phyloP scores from a whole-genome alignment of 78 protist genomes.

The Dictyostelium capitatum region DNA sequence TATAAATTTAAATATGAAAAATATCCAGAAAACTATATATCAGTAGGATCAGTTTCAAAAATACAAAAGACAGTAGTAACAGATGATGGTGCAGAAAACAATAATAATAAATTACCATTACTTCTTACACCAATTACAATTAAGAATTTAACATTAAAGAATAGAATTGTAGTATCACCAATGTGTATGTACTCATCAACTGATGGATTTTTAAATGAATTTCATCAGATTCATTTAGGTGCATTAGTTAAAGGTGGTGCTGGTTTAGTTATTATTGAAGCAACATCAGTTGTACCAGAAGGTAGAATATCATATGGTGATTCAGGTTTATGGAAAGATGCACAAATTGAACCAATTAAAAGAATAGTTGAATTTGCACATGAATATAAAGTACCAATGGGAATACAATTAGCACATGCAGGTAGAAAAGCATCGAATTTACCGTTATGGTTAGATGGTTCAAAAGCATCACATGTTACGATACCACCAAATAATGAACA shows the following conservation, averaged over 20 bases:
- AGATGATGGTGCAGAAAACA: not conserved
- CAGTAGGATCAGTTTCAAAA: constrained; percentile 6
- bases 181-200: constrained; percentile 14
- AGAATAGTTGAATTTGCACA: not conserved
- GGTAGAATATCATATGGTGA: constrained; percentile 41
- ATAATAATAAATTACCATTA: constrained; percentile 16
- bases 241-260: constrained; percentile 68
- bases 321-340: constrained; percentile 42
- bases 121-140: constrained; percentile 23
- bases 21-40: not conserved
- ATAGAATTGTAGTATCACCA: constrained; percentile 48
- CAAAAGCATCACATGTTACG: not conserved
- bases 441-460: not conserved
- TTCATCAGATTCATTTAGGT: constrained; percentile 40
- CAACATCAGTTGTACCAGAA: constrained; percentile 35
- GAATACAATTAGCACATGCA: constrained; percentile 64
- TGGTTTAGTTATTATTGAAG: constrained; percentile 35
- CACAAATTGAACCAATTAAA: constrained; percentile 31
- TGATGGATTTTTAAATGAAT: constrained; percentile 53
- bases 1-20: constrained; percentile 8
- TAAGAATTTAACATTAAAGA: constrained; percentile 3
- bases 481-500: not conserved
- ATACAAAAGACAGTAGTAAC: not conserved
- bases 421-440: constrained; percentile 50
- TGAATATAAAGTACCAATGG: not conserved